Evolutionary conservation across 768 basidiomycete genomes (phyloP).

Genomic region (Dacryopinax spathularia): DNA sequence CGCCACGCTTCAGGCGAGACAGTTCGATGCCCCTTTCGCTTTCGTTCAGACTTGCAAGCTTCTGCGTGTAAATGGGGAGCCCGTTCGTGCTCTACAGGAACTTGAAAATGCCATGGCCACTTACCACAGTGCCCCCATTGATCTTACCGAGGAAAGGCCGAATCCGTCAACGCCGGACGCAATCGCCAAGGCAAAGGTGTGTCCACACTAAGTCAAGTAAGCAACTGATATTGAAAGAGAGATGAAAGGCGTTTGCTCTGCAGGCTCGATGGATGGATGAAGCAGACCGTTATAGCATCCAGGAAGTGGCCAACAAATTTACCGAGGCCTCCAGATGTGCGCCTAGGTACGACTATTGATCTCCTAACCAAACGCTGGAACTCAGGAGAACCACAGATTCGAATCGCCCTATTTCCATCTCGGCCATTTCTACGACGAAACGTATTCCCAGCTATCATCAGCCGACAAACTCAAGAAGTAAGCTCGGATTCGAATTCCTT

Average conservation of each 20-base stretch:
- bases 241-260: constrained; percentile 62
- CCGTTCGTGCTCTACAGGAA: constrained; percentile 73
- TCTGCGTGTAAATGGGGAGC: constrained; percentile 60
- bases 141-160: constrained; percentile 45
- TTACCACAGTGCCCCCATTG: constrained; percentile 30
- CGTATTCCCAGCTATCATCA: constrained; percentile 10
- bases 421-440: constrained; percentile 68
- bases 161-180: constrained; percentile 21
- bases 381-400: constrained; percentile 38
- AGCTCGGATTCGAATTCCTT: background rate
- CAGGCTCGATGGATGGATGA: constrained; percentile 89
- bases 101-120: constrained; percentile 48
- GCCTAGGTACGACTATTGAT: background rate
- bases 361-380: constrained; percentile 6
- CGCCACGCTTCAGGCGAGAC: constrained; percentile 78
- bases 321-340: constrained; percentile 18
- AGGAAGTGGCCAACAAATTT: constrained; percentile 42
- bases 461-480: constrained; percentile 9
- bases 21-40: constrained; percentile 52
- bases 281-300: constrained; percentile 61
- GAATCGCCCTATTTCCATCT: constrained; percentile 78
- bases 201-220: constrained; percentile 9
- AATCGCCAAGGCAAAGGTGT: constrained; percentile 54
- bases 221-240: background rate
- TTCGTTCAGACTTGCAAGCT: constrained; percentile 89